phyloP scores from a whole-genome alignment of 352 stramenopile species.

The Pythium graminicola region DNA sequence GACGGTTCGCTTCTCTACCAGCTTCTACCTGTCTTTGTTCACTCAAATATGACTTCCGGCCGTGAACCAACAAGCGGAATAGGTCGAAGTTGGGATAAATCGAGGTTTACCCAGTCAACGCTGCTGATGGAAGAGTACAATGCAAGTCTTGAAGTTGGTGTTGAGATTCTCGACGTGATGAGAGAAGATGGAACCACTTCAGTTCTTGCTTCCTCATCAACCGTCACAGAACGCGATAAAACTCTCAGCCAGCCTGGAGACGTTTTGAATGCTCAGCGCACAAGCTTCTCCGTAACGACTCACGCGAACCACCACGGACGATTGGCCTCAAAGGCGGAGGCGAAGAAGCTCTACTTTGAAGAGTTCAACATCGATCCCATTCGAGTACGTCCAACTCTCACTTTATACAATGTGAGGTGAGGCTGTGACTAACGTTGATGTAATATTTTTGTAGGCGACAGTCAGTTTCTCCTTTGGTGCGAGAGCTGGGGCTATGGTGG shows the following conservation, averaged over 20 bases:
- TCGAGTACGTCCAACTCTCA: conserved; percentile 28
- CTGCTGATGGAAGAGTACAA: conserved; percentile 69
- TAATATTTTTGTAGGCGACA: conserved; percentile 31
- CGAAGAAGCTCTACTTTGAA: conserved; percentile 87
- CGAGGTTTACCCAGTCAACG: conserved; percentile 35
- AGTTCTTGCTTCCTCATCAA: conserved; percentile 23
- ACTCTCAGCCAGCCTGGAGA: conserved; percentile 17
- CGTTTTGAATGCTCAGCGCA: background rate
- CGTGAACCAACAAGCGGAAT: conserved; percentile 17
- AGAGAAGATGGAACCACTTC: conserved; percentile 55
- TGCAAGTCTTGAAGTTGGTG: conserved; percentile 55
- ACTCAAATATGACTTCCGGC: conserved; percentile 30
- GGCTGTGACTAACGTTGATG: too few species aligned
- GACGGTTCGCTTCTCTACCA: conserved; percentile 78
- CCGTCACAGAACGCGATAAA: conserved; percentile 13
- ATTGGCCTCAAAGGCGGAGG: conserved; percentile 43
- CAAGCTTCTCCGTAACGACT: conserved; percentile 12
- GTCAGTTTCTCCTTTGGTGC: conserved; percentile 82
- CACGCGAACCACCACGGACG: conserved; percentile 21
- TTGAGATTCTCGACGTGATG: conserved; percentile 66
- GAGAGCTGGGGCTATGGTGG: conserved; percentile 53
- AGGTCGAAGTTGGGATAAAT: conserved; percentile 21
- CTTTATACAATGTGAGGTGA: too few species aligned
- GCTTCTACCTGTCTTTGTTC: conserved; percentile 54
- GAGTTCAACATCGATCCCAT: conserved; percentile 85